Evolutionary conservation across 192 early-diverging fungal species (phyloP), one percentile per base, ranked within the genome.

Genomic region (Mortierella antarctica): DNA sequence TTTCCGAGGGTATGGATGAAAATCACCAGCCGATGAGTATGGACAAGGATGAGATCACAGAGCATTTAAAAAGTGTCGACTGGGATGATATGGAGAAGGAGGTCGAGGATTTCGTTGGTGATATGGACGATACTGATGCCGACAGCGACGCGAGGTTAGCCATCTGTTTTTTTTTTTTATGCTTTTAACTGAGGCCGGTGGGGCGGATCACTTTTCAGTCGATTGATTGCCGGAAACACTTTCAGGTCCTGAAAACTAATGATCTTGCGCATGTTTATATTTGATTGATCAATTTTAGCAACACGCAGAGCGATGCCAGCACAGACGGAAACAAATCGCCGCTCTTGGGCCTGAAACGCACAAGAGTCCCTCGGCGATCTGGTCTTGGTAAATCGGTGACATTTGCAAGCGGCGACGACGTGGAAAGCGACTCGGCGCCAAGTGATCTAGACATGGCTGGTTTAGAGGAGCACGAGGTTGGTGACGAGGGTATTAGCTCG

Each of bases 41-140:
- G 40, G 44, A 63, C 61, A 63, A 62, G 3, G 60, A 50, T 15
- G 45, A 46, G 23, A 62, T 67, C 15, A 64, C 54, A 46, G 71
- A 85, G 59, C 65, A 76, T 54, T 52, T 79, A 57, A 73, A 74
- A 7, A 23, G 31, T 42, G 62, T 70, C 65, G 57, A 83, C 58
- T 88, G 87, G 87, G 71, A 64, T 57, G 83, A 88, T 65, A 70
- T 86, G 39, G 77, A 85, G 13, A 73, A 78, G 23, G 91, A 91
- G 66, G 74, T 93, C 21, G 85, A 88, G 57, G 86, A 84, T 18
- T 70, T 85, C 48, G 83, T 89, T 61, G 89, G 87, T 67, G 84
- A 88, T 56, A 81, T 89, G 48, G 67, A 86, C 62, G 90, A 91
- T 48, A 85, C 86, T 45, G 87, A 89, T 65, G 66, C 73, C 18